A percentile compares a stretch with the other conserved stretches of the same genome.
These are phyloP conservation scores for Letharia columbiana DNA, from an alignment of 495 filamentous ascomycete species.

Conservation along the genomic window DNA sequence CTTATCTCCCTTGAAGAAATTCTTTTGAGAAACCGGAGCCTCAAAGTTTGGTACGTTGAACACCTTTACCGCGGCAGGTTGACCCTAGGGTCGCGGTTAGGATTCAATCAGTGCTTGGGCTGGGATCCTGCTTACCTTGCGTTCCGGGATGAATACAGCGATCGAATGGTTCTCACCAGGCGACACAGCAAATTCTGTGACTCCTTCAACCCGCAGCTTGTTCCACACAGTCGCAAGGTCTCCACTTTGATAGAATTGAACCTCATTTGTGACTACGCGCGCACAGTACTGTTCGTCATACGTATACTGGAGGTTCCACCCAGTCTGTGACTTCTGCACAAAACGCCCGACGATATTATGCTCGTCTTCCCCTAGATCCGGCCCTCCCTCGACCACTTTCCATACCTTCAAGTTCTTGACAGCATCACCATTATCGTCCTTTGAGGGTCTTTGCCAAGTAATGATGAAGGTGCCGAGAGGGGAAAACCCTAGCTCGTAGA, in stretches of 20 bases:
- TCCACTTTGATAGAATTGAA: constrained; percentile 88
- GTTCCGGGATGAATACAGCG: constrained; percentile 88
- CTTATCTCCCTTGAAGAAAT: constrained; percentile 98
- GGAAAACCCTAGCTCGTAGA: constrained; percentile 91
- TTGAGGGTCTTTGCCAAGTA: constrained; percentile 89
- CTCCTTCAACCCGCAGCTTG: constrained; percentile 86
- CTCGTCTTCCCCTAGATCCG: constrained; percentile 34
- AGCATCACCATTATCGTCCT: constrained; percentile 87
- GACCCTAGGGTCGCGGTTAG: constrained; percentile 48
- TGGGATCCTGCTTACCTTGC: constrained; percentile 55
- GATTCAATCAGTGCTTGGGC: not conserved
- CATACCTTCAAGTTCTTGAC: constrained; percentile 96
- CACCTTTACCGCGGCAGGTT: constrained; percentile 87
- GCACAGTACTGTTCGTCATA: constrained; percentile 87
- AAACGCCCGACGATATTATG: constrained; percentile 73
- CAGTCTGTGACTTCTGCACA: constrained; percentile 89
- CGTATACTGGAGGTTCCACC: constrained; percentile 97
- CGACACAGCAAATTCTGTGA: constrained; percentile 79
- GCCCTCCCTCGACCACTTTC: constrained; percentile 54
- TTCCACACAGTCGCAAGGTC: constrained; percentile 86
- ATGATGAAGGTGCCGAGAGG: constrained; percentile 85
- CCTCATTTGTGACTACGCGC: constrained; percentile 88
- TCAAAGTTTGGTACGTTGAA: constrained; percentile 83
- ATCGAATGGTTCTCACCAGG: constrained; percentile 82
- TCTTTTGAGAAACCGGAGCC: constrained; percentile 84